Conservation (phyloP, 352 stramenopile genomes). For the Globisporangium okanoganense region DNA sequence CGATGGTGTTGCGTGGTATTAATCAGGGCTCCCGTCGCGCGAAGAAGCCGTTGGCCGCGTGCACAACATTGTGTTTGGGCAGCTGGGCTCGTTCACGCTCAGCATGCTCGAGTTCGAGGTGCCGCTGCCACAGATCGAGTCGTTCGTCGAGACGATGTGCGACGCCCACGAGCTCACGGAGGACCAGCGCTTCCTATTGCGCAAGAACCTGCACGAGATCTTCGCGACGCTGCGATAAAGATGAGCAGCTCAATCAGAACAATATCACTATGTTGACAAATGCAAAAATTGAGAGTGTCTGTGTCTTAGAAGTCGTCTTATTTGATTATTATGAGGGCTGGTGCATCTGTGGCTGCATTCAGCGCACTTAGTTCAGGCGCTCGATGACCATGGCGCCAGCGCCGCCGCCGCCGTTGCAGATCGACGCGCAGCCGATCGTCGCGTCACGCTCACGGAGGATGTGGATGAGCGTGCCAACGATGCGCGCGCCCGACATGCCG, state of each 20-base stretch:
- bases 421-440: conserved; percentile 94
- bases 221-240: conserved; percentile 39
- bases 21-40: conserved; percentile 44
- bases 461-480: conserved; percentile 93
- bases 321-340: conserved; percentile 4
- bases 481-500: conserved; percentile 88
- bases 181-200: conserved; percentile 78
- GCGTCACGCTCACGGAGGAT: conserved; percentile 94
- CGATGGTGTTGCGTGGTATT: too few species aligned
- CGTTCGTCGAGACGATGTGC: conserved; percentile 87
- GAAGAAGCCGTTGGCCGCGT: conserved; percentile 81
- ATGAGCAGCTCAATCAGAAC: too few species aligned
- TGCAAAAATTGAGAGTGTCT: background rate
- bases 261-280: too few species aligned
- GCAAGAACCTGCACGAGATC: conserved; percentile 79
- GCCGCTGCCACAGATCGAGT: conserved; percentile 70
- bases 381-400: conserved; percentile 97
- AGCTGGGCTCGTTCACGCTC: conserved; percentile 80
- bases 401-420: conserved; percentile 98
- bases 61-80: conserved; percentile 87
- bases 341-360: background rate
- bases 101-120: conserved; percentile 89
- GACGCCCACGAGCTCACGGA: conserved; percentile 83
- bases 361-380: conserved; percentile 59
- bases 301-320: conserved; percentile 1